phyloP scores from a whole-genome alignment of 306 rosid species.

The Cicer cuneatum region DNA sequence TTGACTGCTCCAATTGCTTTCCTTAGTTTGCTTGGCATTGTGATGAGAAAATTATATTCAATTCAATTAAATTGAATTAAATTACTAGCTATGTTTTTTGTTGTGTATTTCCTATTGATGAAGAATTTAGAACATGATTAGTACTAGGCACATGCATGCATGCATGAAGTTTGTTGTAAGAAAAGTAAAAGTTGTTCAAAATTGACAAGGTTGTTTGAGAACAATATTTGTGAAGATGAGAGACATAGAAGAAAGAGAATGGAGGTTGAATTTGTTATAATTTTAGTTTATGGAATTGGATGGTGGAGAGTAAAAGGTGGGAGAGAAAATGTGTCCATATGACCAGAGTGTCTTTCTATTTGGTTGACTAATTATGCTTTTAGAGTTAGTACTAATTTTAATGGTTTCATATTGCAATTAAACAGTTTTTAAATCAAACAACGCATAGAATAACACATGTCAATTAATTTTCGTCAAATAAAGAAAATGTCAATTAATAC shows the following conservation, averaged over 20 bases:
- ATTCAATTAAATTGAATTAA: too few relatives aligned
- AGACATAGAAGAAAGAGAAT: background rate
- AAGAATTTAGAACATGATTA: conserved; percentile 8
- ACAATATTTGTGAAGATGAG: background rate
- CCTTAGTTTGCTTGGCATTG: conserved; percentile 87
- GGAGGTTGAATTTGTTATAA: background rate
- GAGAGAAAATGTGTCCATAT: conserved; percentile 9
- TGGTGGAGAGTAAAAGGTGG: conserved; percentile 47
- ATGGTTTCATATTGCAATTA: background rate
- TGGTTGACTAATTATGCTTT: background rate
- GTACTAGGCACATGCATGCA: background rate
- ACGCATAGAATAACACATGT: background rate
- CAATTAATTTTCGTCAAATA: too few relatives aligned
- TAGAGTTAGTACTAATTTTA: background rate
- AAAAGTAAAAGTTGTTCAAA: background rate
- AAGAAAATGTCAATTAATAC: too few relatives aligned
- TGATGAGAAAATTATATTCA: background rate
- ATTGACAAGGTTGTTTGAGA: background rate
- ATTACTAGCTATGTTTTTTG: background rate
- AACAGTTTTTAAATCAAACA: background rate
- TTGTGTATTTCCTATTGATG: background rate
- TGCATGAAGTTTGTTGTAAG: background rate
- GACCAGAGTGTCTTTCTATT: background rate
- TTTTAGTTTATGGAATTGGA: conserved; percentile 34
- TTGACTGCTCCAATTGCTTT: conserved; percentile 91